phyloP scores from a whole-genome alignment of 2,329 filamentous ascomycete species.

The Aspergillus fumigatiaffinis region DNA sequence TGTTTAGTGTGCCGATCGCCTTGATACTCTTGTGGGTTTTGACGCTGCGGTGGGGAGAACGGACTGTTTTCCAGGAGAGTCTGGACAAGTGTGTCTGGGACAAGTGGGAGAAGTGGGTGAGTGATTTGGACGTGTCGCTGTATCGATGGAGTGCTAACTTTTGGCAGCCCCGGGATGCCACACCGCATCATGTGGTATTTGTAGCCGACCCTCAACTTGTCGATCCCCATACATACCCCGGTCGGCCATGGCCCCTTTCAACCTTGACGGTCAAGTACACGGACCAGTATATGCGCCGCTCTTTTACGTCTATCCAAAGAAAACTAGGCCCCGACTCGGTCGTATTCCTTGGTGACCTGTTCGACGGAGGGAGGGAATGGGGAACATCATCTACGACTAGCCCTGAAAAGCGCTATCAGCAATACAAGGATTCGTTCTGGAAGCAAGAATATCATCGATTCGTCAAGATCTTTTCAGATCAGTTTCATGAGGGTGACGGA shows the following conservation, averaged over 20 bases:
- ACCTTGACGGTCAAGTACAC: constrained; percentile 67
- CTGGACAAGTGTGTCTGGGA: constrained; percentile 75
- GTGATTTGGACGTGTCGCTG: constrained; percentile 13
- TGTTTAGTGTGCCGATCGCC: constrained; percentile 55
- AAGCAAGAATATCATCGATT: constrained; percentile 81
- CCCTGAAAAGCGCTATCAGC: constrained; percentile 65
- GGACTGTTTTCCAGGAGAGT: constrained; percentile 67
- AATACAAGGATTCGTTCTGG: constrained; percentile 82
- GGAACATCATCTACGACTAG: constrained; percentile 60
- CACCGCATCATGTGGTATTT: constrained; percentile 78
- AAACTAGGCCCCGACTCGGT: constrained; percentile 78
- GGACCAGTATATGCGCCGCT: constrained; percentile 82
- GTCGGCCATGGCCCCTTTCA: constrained; percentile 70
- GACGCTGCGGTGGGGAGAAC: constrained; percentile 79
- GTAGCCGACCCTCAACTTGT: constrained; percentile 89
- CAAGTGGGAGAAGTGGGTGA: constrained; percentile 89
- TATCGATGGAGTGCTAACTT: constrained; percentile 6
- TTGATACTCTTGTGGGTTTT: constrained; percentile 71
- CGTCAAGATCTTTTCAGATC: constrained; percentile 74
- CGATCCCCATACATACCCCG: constrained; percentile 92
- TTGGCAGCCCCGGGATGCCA: constrained; percentile 66
- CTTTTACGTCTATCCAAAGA: constrained; percentile 73
- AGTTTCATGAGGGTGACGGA: constrained; percentile 58
- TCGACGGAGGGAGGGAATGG: constrained; percentile 96
- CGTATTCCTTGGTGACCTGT: constrained; percentile 89